Evolutionary conservation across 495 filamentous ascomycete genomes (phyloP).

Genomic region (Daldinia bambusicola): DNA sequence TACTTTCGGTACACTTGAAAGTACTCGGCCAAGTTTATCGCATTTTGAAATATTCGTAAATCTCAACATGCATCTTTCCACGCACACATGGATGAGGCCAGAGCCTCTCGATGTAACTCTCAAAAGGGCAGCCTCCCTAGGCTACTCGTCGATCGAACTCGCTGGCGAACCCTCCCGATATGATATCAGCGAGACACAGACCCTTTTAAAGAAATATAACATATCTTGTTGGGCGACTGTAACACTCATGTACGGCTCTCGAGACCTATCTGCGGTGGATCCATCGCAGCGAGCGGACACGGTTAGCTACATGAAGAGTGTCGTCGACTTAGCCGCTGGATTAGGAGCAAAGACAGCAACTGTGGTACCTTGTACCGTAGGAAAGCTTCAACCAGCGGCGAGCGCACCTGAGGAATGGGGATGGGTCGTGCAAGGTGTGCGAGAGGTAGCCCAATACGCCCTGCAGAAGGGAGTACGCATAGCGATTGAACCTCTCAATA

Average conservation of each 20-base stretch:
- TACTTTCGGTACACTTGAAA: not conserved
- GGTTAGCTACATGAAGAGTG: slow-evolving; percentile 44
- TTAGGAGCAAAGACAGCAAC: slow-evolving; percentile 44
- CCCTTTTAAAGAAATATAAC: slow-evolving; percentile 41
- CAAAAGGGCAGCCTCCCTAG: slow-evolving; percentile 39
- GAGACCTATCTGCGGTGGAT: slow-evolving; percentile 40
- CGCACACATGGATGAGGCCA: slow-evolving; percentile 50
- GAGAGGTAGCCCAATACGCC: slow-evolving; percentile 37
- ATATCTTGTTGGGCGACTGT: slow-evolving; percentile 43
- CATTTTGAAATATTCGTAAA: slow-evolving; percentile 1
- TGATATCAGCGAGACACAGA: slow-evolving; percentile 30
- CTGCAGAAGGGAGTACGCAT: slow-evolving; percentile 30
- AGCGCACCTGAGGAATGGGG: slow-evolving; percentile 40
- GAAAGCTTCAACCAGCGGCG: slow-evolving; percentile 43
- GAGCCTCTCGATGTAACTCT: slow-evolving; percentile 46
- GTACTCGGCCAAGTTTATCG: not conserved
- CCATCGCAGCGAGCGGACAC: slow-evolving; percentile 36
- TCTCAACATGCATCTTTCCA: slow-evolving; percentile 47
- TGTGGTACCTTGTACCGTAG: slow-evolving; percentile 43
- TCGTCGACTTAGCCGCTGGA: slow-evolving; percentile 37
- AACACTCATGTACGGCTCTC: slow-evolving; percentile 46
- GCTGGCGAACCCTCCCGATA: slow-evolving; percentile 46
- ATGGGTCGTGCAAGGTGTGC: slow-evolving; percentile 46
- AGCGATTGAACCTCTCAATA: slow-evolving; percentile 45
- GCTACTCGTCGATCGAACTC: slow-evolving; percentile 48